Conservation (phyloP, 371 early-diverging fungal genomes). For the Mortierella sp. region DNA sequence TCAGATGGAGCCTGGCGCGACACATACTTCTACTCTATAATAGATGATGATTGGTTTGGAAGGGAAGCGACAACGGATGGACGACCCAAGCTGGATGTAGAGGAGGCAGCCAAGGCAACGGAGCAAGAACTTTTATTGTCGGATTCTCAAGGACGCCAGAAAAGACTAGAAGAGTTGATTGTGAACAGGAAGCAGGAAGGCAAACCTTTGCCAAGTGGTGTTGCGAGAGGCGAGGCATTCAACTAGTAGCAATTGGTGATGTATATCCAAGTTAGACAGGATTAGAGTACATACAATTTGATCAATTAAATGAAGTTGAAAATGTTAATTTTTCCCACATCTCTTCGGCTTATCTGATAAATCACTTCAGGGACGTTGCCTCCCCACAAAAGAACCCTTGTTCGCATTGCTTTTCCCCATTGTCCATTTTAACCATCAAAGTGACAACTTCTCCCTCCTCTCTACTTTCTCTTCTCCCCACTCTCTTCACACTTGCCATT, state of each 20-base stretch:
- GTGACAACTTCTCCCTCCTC: background rate
- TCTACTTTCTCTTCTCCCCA: conserved; percentile 7
- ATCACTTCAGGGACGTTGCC: too few species aligned
- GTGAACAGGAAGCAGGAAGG: conserved; percentile 26
- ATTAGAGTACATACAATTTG: too few species aligned
- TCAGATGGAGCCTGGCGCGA: conserved; percentile 43
- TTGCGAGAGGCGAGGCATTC: conserved; percentile 11
- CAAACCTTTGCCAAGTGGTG: conserved; percentile 20
- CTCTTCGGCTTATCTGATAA: too few species aligned
- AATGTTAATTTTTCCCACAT: too few species aligned
- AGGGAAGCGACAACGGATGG: conserved; percentile 23
- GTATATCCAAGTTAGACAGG: background rate
- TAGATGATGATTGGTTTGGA: conserved; percentile 54
- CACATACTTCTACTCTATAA: conserved; percentile 40
- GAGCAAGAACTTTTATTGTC: background rate
- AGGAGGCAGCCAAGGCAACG: background rate
- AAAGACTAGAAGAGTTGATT: conserved; percentile 29
- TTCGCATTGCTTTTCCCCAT: background rate
- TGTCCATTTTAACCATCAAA: background rate
- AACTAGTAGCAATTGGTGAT: too few species aligned
- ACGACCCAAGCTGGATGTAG: conserved; percentile 15
- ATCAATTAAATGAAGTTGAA: too few species aligned
- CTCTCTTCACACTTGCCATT: too few species aligned
- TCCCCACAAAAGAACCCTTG: too few species aligned
- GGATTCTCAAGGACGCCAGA: conserved; percentile 11